phyloP scores from a whole-genome alignment of 441 rosid genomes.

The Adansonia madagascariensis region DNA sequence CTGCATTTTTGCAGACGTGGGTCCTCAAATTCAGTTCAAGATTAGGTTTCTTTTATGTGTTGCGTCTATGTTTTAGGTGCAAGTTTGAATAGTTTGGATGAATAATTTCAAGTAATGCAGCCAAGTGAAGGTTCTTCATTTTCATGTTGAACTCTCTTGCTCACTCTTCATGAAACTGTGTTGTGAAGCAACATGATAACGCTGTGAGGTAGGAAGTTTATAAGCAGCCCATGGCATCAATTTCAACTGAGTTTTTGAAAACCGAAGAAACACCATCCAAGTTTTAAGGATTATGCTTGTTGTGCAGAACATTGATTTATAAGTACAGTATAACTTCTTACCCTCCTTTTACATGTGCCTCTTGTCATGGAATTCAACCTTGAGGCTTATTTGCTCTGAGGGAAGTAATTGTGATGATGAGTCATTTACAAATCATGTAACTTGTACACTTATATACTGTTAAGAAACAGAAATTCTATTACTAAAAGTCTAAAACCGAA shows the following conservation, averaged over 20 bases:
- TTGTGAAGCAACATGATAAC: neutral
- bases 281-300: neutral
- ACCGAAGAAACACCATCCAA: neutral
- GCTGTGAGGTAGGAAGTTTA: neutral
- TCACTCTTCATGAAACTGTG: neutral
- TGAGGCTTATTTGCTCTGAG: neutral
- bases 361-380: neutral
- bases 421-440: neutral
- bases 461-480: neutral
- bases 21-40: constrained; percentile 17
- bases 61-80: neutral
- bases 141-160: neutral
- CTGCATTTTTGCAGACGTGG: neutral
- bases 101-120: neutral
- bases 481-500: neutral
- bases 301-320: neutral
- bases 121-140: constrained; percentile 10
- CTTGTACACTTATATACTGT: neutral
- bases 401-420: neutral
- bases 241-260: neutral
- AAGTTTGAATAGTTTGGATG: constrained; percentile 10
- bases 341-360: neutral
- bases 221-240: neutral
- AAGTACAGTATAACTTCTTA: neutral
- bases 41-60: neutral